These are phyloP conservation scores for Diaporthe sp. DNA, from an alignment of 2,329 filamentous ascomycete species.

Conservation along the genomic window DNA sequence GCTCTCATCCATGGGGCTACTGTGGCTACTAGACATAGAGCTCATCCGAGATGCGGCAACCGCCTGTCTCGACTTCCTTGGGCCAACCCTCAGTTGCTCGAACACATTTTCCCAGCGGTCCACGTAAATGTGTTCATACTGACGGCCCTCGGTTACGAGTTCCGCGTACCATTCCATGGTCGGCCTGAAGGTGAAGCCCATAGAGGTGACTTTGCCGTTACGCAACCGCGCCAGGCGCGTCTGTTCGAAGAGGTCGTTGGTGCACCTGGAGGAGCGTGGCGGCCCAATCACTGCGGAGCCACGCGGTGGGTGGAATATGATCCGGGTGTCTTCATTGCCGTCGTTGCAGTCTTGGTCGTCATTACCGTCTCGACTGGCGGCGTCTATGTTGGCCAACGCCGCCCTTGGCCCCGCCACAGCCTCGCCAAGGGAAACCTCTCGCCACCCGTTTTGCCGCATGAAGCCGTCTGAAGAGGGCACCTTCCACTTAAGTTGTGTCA, in stretches of 20 bases:
- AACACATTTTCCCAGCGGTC: constrained; percentile 55
- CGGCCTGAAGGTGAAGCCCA: constrained; percentile 55
- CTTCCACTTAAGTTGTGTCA: constrained; percentile 44
- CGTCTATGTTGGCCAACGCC: neutral
- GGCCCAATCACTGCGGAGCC: constrained; percentile 35
- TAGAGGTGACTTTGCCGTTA: constrained; percentile 38
- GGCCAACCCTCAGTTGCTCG: constrained; percentile 23
- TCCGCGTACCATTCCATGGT: constrained; percentile 64
- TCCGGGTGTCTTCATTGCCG: constrained; percentile 43
- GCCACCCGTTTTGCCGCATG: constrained; percentile 52
- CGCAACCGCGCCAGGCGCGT: constrained; percentile 41
- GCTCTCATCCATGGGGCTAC: constrained; percentile 18
- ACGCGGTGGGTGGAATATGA: constrained; percentile 60
- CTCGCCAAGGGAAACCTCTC: constrained; percentile 39
- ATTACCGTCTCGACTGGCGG: neutral
- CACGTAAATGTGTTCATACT: constrained; percentile 61
- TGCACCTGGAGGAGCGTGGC: constrained; percentile 45
- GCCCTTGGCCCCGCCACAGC: constrained; percentile 28
- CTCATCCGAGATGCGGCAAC: neutral
- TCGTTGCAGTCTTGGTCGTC: constrained; percentile 38
- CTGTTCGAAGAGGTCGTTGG: constrained; percentile 57
- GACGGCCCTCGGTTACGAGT: constrained; percentile 57
- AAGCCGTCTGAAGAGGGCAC: constrained; percentile 47
- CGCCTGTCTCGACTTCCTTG: neutral
- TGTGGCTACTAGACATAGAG: constrained; percentile 16